phyloP scores from a whole-genome alignment of 495 filamentous ascomycete species.

The Niebla homalea region DNA sequence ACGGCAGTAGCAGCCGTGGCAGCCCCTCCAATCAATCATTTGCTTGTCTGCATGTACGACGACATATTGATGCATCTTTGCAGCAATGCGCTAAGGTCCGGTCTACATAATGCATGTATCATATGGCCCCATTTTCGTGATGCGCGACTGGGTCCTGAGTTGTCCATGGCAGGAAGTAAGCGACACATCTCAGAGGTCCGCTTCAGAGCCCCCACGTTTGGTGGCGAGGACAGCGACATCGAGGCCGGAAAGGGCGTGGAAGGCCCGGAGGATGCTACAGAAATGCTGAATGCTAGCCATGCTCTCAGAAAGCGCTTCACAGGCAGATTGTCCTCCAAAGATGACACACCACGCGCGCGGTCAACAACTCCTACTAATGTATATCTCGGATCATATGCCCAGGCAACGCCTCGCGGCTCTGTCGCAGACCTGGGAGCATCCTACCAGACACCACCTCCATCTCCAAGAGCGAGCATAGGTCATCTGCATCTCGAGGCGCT shows the following conservation, averaged over 20 bases:
- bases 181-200: conserved; percentile 30
- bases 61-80: too few species aligned
- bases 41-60: too few species aligned
- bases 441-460: conserved; percentile 4
- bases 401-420: conserved; percentile 6
- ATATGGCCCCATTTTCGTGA: too few species aligned
- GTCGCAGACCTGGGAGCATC: conserved; percentile 3
- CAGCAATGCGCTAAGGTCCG: too few species aligned
- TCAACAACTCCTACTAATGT: conserved; percentile 7
- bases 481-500: conserved; percentile 28
- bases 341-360: neutral
- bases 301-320: neutral
- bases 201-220: neutral
- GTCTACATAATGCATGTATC: too few species aligned
- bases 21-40: too few species aligned
- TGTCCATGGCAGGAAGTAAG: conserved; percentile 27
- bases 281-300: neutral
- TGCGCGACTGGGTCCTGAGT: too few species aligned
- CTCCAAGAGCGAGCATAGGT: conserved; percentile 20
- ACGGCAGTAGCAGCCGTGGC: too few species aligned
- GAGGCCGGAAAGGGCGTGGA: neutral
- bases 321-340: neutral
- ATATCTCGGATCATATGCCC: conserved; percentile 22
- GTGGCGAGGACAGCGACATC: neutral
- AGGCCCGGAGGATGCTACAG: neutral